Evolutionary conservation across 495 filamentous ascomycete genomes (phyloP), one percentile per base, ranked within the genome.

Genomic region (Talaromyces adpressus): DNA sequence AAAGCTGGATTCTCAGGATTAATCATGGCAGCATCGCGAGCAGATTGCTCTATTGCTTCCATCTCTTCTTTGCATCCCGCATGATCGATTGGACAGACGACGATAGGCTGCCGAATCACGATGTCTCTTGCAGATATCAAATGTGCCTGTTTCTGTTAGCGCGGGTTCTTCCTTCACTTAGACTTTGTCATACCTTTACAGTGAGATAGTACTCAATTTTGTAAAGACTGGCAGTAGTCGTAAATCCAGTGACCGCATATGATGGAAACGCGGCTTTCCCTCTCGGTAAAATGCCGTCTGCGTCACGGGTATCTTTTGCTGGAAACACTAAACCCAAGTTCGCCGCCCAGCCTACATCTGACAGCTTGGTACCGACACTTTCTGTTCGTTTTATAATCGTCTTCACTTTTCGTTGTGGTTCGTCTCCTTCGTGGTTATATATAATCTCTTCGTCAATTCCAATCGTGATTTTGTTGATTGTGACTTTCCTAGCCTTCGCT

Each of bases 371-470:
- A 12, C 89, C 87, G 22, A 98, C 85, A 2, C 78, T 76, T 64
- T 97, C 93, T 3, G 90, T 89, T 65, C 93, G 88, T 69, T 91
- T 93, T 23, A 90, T 87, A 66, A 98, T 76, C 23, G 86, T 87
- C 72, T 94, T 98, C 71, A 91, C 79, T 72, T 96, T 98, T 67
- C 90, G 89, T 29, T 89, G 91, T 53, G 93, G 92, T 72, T 98
- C 94, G 68, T 98, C 94, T n/a, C 94, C 94, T 70, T 98, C 93
- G 41, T 94, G 94, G 67, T 98, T 98, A 76, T 90, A 98, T 22
- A 92, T 92, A 58, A 98, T 96, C 72, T 97, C 92, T 73, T 98
- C 94, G 68, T 98, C 94, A 68, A 98, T 97, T 12, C 85, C 87
- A 39, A 97, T 88, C 16, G 92, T 96, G 61, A 98, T 92, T 73